Conservation (phyloP, 2,329 filamentous ascomycete genomes). For the Colletotrichum sp. region DNA sequence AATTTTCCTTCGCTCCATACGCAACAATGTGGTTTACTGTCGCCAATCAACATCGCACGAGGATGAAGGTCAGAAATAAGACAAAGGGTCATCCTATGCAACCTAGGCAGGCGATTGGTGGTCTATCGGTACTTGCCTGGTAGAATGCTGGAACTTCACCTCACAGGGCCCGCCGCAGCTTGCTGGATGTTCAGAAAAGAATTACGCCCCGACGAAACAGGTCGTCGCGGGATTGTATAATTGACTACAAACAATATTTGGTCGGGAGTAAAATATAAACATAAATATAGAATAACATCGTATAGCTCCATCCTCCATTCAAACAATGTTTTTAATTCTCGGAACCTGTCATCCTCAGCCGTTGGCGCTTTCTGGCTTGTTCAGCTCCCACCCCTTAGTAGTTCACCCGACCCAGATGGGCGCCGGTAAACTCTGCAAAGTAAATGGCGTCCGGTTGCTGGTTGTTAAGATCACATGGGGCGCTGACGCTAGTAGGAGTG, state of each 20-base stretch:
- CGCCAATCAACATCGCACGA: too few species aligned
- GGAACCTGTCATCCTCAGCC: neutral
- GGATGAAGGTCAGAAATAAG: too few species aligned
- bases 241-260: neutral
- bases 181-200: neutral
- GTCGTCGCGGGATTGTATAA: neutral
- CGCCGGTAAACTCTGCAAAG: neutral
- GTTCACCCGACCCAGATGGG: neutral
- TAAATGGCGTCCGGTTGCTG: neutral
- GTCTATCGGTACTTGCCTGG: too few species aligned
- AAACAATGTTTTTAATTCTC: neutral
- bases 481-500: neutral
- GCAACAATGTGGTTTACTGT: too few species aligned
- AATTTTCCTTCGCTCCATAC: too few species aligned
- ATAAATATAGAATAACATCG: neutral
- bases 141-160: too few species aligned
- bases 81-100: accelerated
- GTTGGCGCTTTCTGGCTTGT: neutral
- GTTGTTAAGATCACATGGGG: neutral
- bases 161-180: too few species aligned
- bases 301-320: neutral
- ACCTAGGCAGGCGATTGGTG: too few species aligned
- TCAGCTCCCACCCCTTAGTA: neutral
- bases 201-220: neutral
- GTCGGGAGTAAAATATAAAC: neutral